Base-by-base conservation (phyloP, 495 filamentous ascomycete species). In the Entonaema liquescens region DNA sequence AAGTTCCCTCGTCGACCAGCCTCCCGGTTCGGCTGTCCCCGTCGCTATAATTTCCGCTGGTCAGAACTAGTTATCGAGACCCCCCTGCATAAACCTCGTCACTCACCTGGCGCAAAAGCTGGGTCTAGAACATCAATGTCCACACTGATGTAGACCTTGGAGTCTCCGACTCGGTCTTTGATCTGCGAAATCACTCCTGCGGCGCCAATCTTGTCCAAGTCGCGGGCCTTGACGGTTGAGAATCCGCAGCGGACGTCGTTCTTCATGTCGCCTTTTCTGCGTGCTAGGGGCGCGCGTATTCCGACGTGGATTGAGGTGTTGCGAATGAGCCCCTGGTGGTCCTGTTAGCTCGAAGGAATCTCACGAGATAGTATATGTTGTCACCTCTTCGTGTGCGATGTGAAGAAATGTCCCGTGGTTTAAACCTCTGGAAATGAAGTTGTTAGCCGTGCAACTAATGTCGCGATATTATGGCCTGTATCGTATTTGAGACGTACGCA, bases 91-190 rank as follows among this genome's bases (percentile, higher is more conserved):
- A 21, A 23, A 21, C 42, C 7, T 23, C 8, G 23, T 23, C 25
- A 19, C 73, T 42, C 69, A 78, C 79, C 79, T 12, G 79, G 79
- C 25, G 80, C 79, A 67, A 70, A 81, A 2, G 92, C 93, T 4
- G 93, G 93, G 74, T 97, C 93, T 13, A 97, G 78, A 0, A 92
- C 92, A 73, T 97, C 93, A 63, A 97, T 96, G 73, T 97, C 93
- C 44, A 97, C 93, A 60, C 88, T 92, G 44, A 96, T 83, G 74
- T 97, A 97, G 2, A 95, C 91, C 0, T 87, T 90, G 49, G 91
- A 88, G 15, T 88, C 85, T 1, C 92, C 92, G 5, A 97, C 91
- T 3, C 92, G 82, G 1, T 91, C 85, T 50, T 89, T 84, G 72
- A 96, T 93, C 68, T 86, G 89, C 72, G 90, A 82, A 66, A 95